Evolutionary conservation across 2,329 filamentous ascomycete genomes (phyloP).

Genomic region (Teratosphaeria gauchensis): DNA sequence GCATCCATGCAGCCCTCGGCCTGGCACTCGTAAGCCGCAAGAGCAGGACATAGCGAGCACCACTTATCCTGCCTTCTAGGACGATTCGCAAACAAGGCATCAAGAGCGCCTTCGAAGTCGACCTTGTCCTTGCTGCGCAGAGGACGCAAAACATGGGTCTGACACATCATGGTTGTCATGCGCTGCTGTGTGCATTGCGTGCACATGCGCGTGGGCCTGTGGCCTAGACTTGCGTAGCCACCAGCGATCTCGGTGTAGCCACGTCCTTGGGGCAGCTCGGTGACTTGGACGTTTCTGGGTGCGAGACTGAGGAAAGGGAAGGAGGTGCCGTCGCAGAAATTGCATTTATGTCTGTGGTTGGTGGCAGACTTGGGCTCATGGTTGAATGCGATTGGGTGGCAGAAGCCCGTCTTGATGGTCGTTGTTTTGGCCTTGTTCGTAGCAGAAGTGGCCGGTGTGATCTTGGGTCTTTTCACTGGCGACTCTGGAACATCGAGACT

Average conservation of each 20-base stretch:
- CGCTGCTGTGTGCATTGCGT: conserved; percentile 26
- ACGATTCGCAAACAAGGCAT: conserved; percentile 8
- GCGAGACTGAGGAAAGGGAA: conserved; percentile 30
- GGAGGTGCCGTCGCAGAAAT: conserved; percentile 31
- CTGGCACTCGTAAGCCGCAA: conserved; percentile 30
- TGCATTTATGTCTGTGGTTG: conserved; percentile 20
- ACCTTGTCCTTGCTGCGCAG: conserved; percentile 13
- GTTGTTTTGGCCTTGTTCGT: not conserved
- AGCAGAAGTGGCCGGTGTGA: not conserved
- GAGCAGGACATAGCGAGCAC: conserved; percentile 33
- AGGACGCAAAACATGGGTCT: conserved; percentile 21
- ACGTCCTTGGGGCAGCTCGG: conserved; percentile 20
- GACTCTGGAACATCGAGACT: not conserved
- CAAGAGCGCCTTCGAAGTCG: conserved; percentile 21
- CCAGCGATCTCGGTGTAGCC: conserved; percentile 24
- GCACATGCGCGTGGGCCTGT: conserved; percentile 30
- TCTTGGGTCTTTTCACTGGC: not conserved
- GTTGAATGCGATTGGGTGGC: conserved; percentile 33
- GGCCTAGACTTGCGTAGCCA: conserved; percentile 24
- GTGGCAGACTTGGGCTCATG: conserved; percentile 11
- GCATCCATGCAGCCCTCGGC: conserved; percentile 3
- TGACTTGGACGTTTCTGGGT: conserved; percentile 19
- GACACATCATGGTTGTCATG: conserved; percentile 28
- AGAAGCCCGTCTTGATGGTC: conserved; percentile 28
- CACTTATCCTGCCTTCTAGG: conserved; percentile 17